These are phyloP conservation scores for Wallacemonas collosoma DNA, from an alignment of 208 protist species.

Conservation along the genomic window DNA sequence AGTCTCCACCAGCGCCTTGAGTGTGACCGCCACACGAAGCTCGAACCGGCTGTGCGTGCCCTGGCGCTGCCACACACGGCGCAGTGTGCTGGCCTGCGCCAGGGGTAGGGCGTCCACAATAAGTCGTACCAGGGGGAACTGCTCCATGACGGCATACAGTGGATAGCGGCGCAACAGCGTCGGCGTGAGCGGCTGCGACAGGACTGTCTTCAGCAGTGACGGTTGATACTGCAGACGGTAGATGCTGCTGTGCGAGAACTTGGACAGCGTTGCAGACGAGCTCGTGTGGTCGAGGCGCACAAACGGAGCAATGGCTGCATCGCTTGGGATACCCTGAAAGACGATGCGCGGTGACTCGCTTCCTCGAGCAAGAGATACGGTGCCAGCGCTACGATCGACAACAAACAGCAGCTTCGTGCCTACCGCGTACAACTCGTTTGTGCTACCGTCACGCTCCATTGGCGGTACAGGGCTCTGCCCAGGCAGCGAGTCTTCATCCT, in stretches of 20 bases:
- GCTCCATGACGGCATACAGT: slow-evolving; percentile 54
- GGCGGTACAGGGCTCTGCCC: slow-evolving; percentile 68
- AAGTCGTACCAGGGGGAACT: slow-evolving; percentile 52
- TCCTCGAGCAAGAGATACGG: slow-evolving; percentile 74
- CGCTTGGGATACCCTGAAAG: slow-evolving; percentile 72
- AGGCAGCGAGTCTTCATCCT: slow-evolving; percentile 83
- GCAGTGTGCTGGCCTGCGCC: slow-evolving; percentile 40
- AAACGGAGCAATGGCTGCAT: slow-evolving; percentile 72
- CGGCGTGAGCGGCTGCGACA: slow-evolving; percentile 66
- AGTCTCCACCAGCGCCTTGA: slow-evolving; percentile 57
- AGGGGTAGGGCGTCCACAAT: slow-evolving; percentile 56
- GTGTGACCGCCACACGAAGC: slow-evolving; percentile 57
- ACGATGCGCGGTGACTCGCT: slow-evolving; percentile 75
- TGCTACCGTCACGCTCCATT: slow-evolving; percentile 26
- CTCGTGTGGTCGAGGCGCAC: slow-evolving; percentile 86
- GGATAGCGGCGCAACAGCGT: slow-evolving; percentile 72
- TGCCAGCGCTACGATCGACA: slow-evolving; percentile 69
- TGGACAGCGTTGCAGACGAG: slow-evolving; percentile 68
- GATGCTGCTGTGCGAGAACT: slow-evolving; percentile 48
- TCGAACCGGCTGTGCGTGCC: slow-evolving; percentile 52
- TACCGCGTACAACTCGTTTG: slow-evolving; percentile 57
- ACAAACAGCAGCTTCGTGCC: slow-evolving; percentile 87
- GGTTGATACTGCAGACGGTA: slow-evolving; percentile 36
- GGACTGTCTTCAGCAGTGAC: slow-evolving; percentile 37
- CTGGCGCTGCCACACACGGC: slow-evolving; percentile 13